Base-by-base conservation (phyloP, 2,329 filamentous ascomycete genomes). In the Calonectria multiphialidica region DNA sequence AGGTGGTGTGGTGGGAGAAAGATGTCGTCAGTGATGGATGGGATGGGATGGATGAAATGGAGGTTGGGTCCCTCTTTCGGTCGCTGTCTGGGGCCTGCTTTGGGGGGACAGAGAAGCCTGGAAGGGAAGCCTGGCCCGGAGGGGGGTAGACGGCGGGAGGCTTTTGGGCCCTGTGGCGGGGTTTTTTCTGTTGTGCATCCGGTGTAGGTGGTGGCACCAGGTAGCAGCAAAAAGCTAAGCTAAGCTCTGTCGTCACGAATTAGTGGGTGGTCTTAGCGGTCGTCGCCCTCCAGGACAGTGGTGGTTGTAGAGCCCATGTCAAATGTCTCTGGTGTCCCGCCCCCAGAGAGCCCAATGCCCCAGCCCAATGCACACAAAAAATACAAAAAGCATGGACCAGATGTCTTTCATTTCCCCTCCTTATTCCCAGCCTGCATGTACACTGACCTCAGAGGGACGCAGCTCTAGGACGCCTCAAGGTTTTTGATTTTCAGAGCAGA, bases 21-120 rank as follows among this genome's bases (percentile, higher is more conserved):
- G 76, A 83, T 82, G 82, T 83, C 82, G 82, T 83, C 82, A 83
- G 82, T 82, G 79, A 81, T 76, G 79, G 53, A 63, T 53, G 40
- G 53, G 62, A 37, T 49, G 44, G 57, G 57, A 44, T 65, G 55
- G 66, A 62, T 50, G 55, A 78, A 75, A 75, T 76, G 71, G 79
- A 77, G 73, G 74, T 72, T 75, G 67, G 71, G 64, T 67, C 53
- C 68, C 69, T 75, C 66, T 70, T 66, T 66, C 66, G 69, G 74
- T 59, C 63, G 65, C 68, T 57, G 66, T 63, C 59, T 70, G 47
- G 70, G 66, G 47, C 45, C 33, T 55, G 45, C 28, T 55, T 63
- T 68, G 65, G 49, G 42, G 65, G 65, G 42, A 40, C 45, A 49
- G 47, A 47, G 66, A 71, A 66, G 66, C 68, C 68, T 64, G 57